These are phyloP conservation scores for Plasmodium coatneyi DNA, from an alignment of 169 alveolate genomes.

Conservation along the genomic window DNA sequence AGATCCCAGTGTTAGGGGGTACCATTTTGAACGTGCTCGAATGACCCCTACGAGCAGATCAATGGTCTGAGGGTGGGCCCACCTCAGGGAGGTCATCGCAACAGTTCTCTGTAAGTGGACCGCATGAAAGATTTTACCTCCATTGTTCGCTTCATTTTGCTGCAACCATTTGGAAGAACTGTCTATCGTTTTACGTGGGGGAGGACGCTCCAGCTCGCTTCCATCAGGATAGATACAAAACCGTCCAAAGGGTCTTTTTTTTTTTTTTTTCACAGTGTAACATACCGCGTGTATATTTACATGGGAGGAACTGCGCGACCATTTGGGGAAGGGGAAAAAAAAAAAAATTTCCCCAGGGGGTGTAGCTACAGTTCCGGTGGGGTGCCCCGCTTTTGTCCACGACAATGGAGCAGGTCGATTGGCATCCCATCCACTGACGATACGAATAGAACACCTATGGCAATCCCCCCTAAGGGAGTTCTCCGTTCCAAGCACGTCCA, in stretches of 20 bases:
- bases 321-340: neutral
- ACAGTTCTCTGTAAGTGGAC: neutral
- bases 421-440: neutral
- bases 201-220: neutral
- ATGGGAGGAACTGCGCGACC: neutral
- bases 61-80: neutral
- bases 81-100: neutral
- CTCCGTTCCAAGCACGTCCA: neutral
- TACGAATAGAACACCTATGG: neutral
- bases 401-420: neutral
- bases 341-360: neutral
- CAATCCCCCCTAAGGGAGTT: neutral
- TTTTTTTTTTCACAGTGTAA: neutral
- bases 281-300: neutral
- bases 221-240: neutral
- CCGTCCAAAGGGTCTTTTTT: neutral
- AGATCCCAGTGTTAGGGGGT: neutral
- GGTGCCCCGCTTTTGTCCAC: neutral
- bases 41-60: neutral
- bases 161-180: neutral
- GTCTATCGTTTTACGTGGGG: neutral
- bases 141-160: neutral
- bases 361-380: neutral
- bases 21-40: neutral
- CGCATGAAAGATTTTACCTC: neutral